Evolutionary conservation across 2,329 filamentous ascomycete genomes (phyloP), one percentile per base, ranked within the genome.

Genomic region (Paecilomyces variotii): DNA sequence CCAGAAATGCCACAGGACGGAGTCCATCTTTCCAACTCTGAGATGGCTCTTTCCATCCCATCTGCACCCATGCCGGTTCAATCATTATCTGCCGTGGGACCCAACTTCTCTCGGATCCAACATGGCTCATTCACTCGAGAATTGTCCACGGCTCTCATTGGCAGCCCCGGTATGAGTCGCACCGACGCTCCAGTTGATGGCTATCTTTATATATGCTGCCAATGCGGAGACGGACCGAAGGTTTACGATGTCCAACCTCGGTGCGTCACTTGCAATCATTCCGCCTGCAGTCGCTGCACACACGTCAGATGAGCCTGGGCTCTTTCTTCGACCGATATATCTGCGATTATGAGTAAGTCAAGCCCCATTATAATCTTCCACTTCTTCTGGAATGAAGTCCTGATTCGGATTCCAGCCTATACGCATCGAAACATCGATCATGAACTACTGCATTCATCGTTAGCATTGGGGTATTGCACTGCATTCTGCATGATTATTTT

Each of bases 191-290:
- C 34, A 35, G 34, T 14, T 2, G 34, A 14, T 39, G 12, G 35
- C 35, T 61, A 67, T 56, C 64, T 73, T 61, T 77, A 74, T 53
- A 66, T 72, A 57, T 77, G 74, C 65, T 77, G 74, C 67, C 1
- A 59, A 3, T 77, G 74, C 59, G 45, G 65, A 0, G 74, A 76
- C 50, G 74, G 74, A 0, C 74, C 74, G 0, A 76, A 76, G 56
- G 61, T 74, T 45, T 76, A 63, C 61, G 63, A 70, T 10, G 51
- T 60, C 30, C 71, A 77, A 51, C 65, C 70, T 1, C 52, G 39
- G 24, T 77, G 74, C 56, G 62, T 74, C 2, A 57, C 45, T 0
- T 76, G 74, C 65, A 1, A 66, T 2, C 74, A 76, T 26, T 39
- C 45, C 12, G 64, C 62, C 27, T 76, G 74, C 65, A 0, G 2